Percentiles rank a stretch among this genome's conserved stretches.
Evolutionary conservation across 345 rosid genomes (phyloP).

Genomic region (Turritis glabra): DNA sequence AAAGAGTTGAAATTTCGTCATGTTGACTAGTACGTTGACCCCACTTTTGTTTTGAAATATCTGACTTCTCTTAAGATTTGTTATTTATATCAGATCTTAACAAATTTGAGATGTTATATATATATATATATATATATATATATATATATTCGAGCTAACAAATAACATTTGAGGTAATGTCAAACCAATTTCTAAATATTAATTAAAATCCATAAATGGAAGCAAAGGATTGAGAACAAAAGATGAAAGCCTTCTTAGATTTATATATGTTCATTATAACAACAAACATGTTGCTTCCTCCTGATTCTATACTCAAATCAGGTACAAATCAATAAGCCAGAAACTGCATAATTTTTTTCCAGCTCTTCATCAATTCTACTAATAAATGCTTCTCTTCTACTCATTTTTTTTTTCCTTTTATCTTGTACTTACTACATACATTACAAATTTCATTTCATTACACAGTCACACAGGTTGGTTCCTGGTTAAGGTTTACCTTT

Average conservation of each 20-base stretch:
- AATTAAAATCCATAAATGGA: background rate
- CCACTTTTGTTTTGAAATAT: background rate
- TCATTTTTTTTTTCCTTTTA: background rate
- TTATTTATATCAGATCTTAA: background rate
- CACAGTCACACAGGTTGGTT: constrained; percentile 35
- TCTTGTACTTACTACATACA: constrained; percentile 37
- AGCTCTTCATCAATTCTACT: constrained; percentile 20
- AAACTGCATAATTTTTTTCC: constrained; percentile 11
- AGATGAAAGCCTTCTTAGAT: background rate
- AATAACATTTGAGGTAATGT: background rate
- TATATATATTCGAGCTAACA: background rate
- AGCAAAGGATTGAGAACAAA: background rate
- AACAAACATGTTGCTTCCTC: constrained; percentile 25
- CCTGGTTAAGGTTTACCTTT: constrained; percentile 37
- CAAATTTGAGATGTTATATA: background rate
- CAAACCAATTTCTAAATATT: background rate
- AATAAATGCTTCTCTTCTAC: constrained; percentile 29
- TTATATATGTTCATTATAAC: constrained; percentile 20
- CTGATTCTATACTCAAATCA: constrained; percentile 27
- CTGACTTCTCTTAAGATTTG: background rate
- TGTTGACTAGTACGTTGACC: background rate
- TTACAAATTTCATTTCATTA: constrained; percentile 25
- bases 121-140: too few species aligned
- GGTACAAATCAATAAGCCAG: constrained; percentile 17
- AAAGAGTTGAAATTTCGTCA: background rate